Percentiles rank a stretch among this genome's conserved stretches.
Evolutionary conservation across 108 stramenopile genomes (phyloP).

Genomic region (Cyclotella choctawhatcheeana): DNA sequence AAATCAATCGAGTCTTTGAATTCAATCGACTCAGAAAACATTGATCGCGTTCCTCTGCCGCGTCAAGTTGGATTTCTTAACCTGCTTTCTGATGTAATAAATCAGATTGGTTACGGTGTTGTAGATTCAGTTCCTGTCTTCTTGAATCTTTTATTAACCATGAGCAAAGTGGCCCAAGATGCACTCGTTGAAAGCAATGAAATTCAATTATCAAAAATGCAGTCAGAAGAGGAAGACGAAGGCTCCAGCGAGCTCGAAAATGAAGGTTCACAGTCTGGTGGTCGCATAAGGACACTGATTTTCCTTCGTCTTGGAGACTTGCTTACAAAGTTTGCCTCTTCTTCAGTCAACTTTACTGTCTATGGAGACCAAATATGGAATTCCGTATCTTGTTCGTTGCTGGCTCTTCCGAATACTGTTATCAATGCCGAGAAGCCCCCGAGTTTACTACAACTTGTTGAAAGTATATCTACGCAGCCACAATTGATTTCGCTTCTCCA

Average conservation of each 20-base stretch:
- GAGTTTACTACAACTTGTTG: slow-evolving; percentile 66
- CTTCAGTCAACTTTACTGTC: slow-evolving; percentile 56
- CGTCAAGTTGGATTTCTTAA: slow-evolving; percentile 85
- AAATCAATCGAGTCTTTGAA: slow-evolving; percentile 24
- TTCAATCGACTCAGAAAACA: slow-evolving; percentile 26
- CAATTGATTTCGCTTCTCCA: slow-evolving; percentile 54
- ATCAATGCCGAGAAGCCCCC: slow-evolving; percentile 73
- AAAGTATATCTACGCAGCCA: slow-evolving; percentile 58
- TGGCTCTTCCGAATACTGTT: slow-evolving; percentile 71
- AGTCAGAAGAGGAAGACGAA: slow-evolving; percentile 22
- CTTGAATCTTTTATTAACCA: slow-evolving; percentile 59
- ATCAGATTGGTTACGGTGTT: slow-evolving; percentile 78
- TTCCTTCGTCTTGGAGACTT: slow-evolving; percentile 72
- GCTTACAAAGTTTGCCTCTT: slow-evolving; percentile 64
- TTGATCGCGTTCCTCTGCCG: slow-evolving; percentile 46
- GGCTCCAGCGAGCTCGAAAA: slow-evolving; percentile 7
- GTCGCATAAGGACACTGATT: slow-evolving; percentile 65
- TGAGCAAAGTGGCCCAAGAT: slow-evolving; percentile 56
- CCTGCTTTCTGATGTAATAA: slow-evolving; percentile 72
- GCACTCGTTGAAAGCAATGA: slow-evolving; percentile 25
- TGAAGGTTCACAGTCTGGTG: slow-evolving; percentile 47
- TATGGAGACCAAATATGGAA: slow-evolving; percentile 60
- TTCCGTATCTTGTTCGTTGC: slow-evolving; percentile 56
- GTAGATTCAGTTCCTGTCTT: slow-evolving; percentile 25
- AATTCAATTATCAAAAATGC: slow-evolving; percentile 27